These are phyloP conservation scores for Globisporangium alternatum DNA, from an alignment of 352 stramenopile species.

Conservation along the genomic window DNA sequence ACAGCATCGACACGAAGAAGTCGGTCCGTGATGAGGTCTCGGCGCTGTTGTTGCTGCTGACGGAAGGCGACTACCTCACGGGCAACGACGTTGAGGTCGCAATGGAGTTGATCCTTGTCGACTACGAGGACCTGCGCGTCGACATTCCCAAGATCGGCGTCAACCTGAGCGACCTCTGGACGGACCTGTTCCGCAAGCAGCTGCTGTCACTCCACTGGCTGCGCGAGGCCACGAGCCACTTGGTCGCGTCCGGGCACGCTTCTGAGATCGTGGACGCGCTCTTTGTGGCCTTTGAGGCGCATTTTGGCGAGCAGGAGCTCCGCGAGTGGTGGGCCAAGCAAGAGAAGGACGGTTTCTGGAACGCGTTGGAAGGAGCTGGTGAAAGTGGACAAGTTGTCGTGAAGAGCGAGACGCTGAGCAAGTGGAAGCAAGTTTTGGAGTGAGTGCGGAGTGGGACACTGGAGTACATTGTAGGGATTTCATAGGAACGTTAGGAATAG, in stretches of 20 bases:
- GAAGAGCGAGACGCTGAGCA: conserved; percentile 11
- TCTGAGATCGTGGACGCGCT: conserved; percentile 52
- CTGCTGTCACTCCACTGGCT: conserved; percentile 52
- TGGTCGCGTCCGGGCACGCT: conserved; percentile 36
- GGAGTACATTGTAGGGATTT: not conserved
- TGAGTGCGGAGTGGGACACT: not conserved
- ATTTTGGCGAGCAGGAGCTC: conserved; percentile 32
- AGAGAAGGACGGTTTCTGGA: conserved; percentile 29
- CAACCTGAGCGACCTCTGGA: conserved; percentile 61
- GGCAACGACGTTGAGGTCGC: conserved; percentile 51
- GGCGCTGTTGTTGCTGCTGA: conserved; percentile 41
- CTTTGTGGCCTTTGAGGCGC: conserved; percentile 29
- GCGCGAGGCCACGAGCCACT: conserved; percentile 10
- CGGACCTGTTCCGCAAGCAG: conserved; percentile 53
- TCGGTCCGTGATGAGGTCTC: conserved; percentile 42
- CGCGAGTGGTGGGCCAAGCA: conserved; percentile 57
- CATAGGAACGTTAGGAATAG: not conserved
- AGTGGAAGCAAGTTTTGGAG: conserved; percentile 23
- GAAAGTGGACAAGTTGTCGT: not conserved
- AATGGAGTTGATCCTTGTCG: conserved; percentile 51
- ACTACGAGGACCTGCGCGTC: conserved; percentile 74
- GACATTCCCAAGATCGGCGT: conserved; percentile 64
- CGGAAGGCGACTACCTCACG: conserved; percentile 35
- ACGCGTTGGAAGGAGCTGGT: conserved; percentile 4
- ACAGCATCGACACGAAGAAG: conserved; percentile 53